Conservation (phyloP, 805 yeast species). For the Pichia insulana region DNA sequence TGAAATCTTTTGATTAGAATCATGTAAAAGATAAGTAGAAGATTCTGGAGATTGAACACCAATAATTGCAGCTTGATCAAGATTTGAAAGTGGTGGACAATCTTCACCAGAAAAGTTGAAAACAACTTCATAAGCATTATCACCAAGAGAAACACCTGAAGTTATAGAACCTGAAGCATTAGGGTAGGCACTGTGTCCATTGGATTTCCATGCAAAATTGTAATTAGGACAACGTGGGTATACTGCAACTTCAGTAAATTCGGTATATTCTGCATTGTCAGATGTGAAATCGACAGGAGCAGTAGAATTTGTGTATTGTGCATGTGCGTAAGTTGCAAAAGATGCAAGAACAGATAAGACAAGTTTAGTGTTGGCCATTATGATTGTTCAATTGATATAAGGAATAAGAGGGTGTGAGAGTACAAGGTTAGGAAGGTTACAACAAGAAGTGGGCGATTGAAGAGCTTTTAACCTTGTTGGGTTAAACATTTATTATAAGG, state of each 20-base stretch:
- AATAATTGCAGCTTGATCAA: constrained; percentile 23
- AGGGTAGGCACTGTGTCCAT: constrained; percentile 13
- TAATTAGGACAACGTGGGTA: constrained; percentile 11
- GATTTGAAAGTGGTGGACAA: constrained; percentile 12
- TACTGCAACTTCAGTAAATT: neutral
- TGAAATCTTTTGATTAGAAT: constrained; percentile 17
- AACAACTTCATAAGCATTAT: constrained; percentile 12
- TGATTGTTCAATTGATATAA: neutral
- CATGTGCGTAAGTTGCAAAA: neutral
- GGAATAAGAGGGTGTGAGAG: neutral
- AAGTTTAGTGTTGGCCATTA: neutral
- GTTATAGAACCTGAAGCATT: constrained; percentile 12
- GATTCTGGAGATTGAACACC: constrained; percentile 24
- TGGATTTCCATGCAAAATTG: constrained; percentile 11
- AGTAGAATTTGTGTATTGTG: constrained; percentile 1
- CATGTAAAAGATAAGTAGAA: constrained; percentile 17
- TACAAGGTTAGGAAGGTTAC: neutral
- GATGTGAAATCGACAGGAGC: constrained; percentile 5
- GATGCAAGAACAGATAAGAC: neutral
- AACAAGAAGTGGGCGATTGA: no score
- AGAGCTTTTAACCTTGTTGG: no score
- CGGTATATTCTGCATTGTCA: constrained; percentile 6
- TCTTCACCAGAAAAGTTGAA: constrained; percentile 12
- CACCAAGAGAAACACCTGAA: constrained; percentile 9
- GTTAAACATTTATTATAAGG: no score